Base-by-base conservation (phyloP, 495 filamentous ascomycete species). In the Neurospora pannonica region DNA sequence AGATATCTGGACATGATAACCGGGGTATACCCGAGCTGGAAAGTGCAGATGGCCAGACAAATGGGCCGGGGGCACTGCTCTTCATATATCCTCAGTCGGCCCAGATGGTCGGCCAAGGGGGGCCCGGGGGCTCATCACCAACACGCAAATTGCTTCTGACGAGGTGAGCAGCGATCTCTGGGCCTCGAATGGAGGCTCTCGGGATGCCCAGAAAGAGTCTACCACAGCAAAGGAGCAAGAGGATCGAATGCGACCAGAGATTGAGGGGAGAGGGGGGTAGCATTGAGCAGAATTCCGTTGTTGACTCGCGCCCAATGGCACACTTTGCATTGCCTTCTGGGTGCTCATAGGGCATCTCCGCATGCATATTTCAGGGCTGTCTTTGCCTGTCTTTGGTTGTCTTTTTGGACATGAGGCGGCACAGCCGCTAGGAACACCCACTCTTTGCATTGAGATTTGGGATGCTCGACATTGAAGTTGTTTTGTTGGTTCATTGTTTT, bases 321-420 rank as follows among this genome's bases (percentile, higher is more conserved):
- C 76, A 39, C 19, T 76, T 72, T 73, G 76, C 46, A 62, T 39
- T 38, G 71, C 48, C 73, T 70, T 82, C 77, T 79, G 76, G 8
- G 46, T 72, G 74, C 79, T 82, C 78, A 83, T 83, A 83, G 81
- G 81, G 75, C 79, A 77, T 77, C 31, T 67, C 71, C 71, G 73
- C 62, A 76, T 83, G 81, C 81, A 83, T 43, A 43, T 67, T 74
- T 78, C 76, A 77, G 77, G 80, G 77, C 79, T 78, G 77, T 69
- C 76, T 60, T 71, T 43, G 10, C 21, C 21, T 54, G 46, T 60
- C 54, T 62, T 9, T 62, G 54, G 28, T 31, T 62, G 28, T 62
- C 24, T 10, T 28, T 72, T 73, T 76, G 71, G 70, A 62, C 72
- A 78, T 78, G 79, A 75, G 78, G 78, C 77, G 80, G 78, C 81